Conservation (phyloP, 441 rosid genomes). For the Pelargonium cotyledonis region DNA sequence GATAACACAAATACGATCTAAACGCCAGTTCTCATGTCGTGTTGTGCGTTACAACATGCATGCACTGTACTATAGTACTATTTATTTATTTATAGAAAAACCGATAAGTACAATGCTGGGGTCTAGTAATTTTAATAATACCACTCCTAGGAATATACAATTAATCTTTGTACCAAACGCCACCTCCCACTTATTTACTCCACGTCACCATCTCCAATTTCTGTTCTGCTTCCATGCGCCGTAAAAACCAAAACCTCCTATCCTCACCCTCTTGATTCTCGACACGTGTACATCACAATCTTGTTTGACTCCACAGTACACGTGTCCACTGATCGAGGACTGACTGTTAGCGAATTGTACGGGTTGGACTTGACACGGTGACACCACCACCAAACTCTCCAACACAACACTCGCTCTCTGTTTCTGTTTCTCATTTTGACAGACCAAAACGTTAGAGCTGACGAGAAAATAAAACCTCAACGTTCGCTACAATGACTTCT, state of each 20-base stretch:
- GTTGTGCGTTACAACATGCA: no score
- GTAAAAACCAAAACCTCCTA: not conserved
- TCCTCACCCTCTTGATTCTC: not conserved
- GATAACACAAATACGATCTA: no score
- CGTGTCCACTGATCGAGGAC: not conserved
- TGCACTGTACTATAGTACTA: not conserved
- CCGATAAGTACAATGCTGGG: not conserved
- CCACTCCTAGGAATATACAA: not conserved
- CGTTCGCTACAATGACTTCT: not conserved
- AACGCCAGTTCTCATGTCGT: no score
- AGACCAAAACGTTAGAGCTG: not conserved
- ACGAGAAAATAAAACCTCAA: not conserved
- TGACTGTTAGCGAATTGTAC: not conserved
- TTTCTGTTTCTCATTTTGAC: not conserved
- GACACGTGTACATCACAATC: constrained; percentile 2
- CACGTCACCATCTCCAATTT: not conserved
- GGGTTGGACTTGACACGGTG: not conserved
- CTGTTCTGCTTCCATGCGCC: not conserved
- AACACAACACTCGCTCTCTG: constrained; percentile 1
- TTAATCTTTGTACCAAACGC: constrained; percentile 1
- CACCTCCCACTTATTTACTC: not conserved
- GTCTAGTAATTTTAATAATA: not conserved
- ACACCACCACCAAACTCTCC: not conserved
- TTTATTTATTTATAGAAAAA: not conserved
- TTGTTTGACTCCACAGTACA: not conserved